Percentiles rank a stretch among this genome's conserved stretches.
phyloP scores from a whole-genome alignment of 306 rosid species.

The Casuarina cunninghamiana region DNA sequence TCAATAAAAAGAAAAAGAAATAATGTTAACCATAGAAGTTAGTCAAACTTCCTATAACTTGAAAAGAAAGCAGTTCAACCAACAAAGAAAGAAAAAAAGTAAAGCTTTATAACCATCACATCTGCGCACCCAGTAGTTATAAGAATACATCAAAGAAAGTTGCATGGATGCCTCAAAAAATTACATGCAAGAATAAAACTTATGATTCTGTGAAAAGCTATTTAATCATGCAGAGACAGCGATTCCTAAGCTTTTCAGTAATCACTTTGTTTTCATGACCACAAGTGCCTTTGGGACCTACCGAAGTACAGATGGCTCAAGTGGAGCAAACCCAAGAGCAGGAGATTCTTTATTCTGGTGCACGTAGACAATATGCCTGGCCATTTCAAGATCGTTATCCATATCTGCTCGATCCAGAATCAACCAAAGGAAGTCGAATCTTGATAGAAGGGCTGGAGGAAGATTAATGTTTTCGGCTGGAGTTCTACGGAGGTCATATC shows the following conservation, averaged over 20 bases:
- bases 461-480: constrained; percentile 99
- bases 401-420: constrained; percentile 98
- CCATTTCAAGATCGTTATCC: constrained; percentile 98
- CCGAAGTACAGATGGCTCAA: constrained; percentile 97
- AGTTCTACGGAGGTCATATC: constrained; percentile 94
- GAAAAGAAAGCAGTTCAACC: constrained; percentile 3
- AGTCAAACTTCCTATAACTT: background rate
- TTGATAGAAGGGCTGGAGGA: constrained; percentile 92
- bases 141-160: background rate
- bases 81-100: background rate
- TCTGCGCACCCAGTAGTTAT: background rate
- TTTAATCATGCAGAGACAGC: constrained; percentile 8
- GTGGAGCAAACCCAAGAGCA: constrained; percentile 91
- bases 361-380: constrained; percentile 90
- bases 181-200: background rate
- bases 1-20: background rate
- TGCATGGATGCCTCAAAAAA: background rate
- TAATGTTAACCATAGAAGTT: background rate
- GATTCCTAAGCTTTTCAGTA: constrained; percentile 7
- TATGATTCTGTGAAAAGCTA: background rate
- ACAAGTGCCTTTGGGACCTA: constrained; percentile 28
- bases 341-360: constrained; percentile 96
- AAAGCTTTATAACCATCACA: background rate
- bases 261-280: constrained; percentile 8
- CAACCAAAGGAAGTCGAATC: constrained; percentile 96